These are phyloP conservation scores for Hyparrhenia diplandra DNA, from an alignment of 176 grass and related monocot genomes.

Conservation along the genomic window DNA sequence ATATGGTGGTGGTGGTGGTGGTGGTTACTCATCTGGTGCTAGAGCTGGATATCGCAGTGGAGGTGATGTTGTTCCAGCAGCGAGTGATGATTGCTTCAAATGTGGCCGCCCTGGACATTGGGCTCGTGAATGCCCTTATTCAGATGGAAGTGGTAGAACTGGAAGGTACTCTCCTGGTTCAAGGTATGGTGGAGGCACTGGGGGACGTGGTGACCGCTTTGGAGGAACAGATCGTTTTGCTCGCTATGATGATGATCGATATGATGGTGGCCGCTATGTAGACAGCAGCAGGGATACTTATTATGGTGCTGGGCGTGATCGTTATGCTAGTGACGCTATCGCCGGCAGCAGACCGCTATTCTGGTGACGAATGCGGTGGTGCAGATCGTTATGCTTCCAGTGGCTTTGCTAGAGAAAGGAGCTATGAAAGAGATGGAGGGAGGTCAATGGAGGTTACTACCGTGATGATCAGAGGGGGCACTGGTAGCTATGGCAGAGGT, in stretches of 20 bases:
- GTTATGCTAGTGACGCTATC: conserved; percentile 58
- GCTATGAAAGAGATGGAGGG: conserved; percentile 71
- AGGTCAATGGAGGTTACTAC: conserved; percentile 49
- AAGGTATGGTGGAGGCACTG: conserved; percentile 58
- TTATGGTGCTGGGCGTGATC: conserved; percentile 60
- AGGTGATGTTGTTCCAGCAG: conserved; percentile 35
- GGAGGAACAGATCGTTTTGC: conserved; percentile 77
- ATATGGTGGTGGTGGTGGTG: conserved; percentile 45
- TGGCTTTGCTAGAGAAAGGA: conserved; percentile 78
- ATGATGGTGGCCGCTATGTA: conserved; percentile 61
- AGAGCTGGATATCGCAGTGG: conserved; percentile 75
- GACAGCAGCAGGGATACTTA: conserved; percentile 48
- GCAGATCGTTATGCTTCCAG: conserved; percentile 65
- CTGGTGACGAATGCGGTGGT: conserved; percentile 70
- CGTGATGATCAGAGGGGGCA: conserved; percentile 48
- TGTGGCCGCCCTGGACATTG: conserved; percentile 88
- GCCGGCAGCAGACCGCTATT: conserved; percentile 67
- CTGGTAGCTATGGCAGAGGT: conserved; percentile 66
- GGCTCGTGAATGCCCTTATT: conserved; percentile 92
- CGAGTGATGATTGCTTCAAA: conserved; percentile 81
- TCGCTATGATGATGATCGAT: conserved; percentile 74
- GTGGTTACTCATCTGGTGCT: conserved; percentile 54
- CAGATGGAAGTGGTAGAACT: conserved; percentile 55
- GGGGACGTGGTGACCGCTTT: conserved; percentile 57
- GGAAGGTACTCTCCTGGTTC: conserved; percentile 56